Evolutionary conservation across 1,284 basidiomycete species (phyloP), one percentile per base, ranked within the genome.

Genomic region (Tylopilus sp.): DNA sequence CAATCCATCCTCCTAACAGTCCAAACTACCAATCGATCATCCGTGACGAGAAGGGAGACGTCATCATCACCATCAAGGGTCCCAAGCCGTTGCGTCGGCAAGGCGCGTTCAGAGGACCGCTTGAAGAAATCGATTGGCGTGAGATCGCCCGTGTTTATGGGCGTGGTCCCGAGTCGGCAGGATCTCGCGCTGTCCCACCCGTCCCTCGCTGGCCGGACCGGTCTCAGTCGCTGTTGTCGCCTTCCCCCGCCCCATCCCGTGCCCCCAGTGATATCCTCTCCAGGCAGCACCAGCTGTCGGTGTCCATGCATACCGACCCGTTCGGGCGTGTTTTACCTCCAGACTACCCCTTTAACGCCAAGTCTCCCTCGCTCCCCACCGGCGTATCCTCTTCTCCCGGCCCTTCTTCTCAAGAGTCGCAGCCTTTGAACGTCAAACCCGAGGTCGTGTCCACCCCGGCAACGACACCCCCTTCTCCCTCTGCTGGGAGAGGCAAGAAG

Each of bases 1-100:
- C 59, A 3, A 63, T 65, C n/a, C 60, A 65, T 11, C 58, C 62
- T 5, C 62, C 55, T 0, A 25, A 18, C 4, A 59, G 60, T 29
- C 48, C 58, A 9, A 23, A 30, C 23, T 51, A 51, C 37, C 56
- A 51, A 11, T 28, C 58, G 1, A 31, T 41, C 35, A 23, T 61
- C 34, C 58, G 36, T 15, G 59, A 65, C 35, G 60, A 51, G 33
- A 41, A 46, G 0, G 62, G 58, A 2, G 53, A 63, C 0, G 10
- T 52, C 28, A 50, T 64, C 5, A 21, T 65, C 4, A 44, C 53
- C 18, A 41, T 57, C 34, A 51, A 48, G 6, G 41, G 25, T 28
- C 8, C 31, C 19, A 54, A 44, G 2, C 50, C 60, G 1, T 16
- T 65, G 15, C 42, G 52, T 26, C 49, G 60, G 30, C 56, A 61